These are phyloP conservation scores for Pyricularia sp. DNA, from an alignment of 2,329 filamentous ascomycete genomes.

Conservation along the genomic window DNA sequence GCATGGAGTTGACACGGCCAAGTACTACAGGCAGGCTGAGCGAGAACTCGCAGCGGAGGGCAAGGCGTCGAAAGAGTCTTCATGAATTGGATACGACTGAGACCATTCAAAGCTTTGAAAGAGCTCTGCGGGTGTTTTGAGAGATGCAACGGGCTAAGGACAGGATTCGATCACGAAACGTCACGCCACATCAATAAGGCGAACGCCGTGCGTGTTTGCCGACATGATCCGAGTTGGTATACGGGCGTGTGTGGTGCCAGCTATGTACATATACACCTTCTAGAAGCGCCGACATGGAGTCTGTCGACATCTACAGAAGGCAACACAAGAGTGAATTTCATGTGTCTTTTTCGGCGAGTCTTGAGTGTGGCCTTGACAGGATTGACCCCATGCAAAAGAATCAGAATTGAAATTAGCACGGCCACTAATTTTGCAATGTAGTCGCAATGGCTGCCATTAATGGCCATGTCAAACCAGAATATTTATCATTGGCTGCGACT, in stretches of 20 bases:
- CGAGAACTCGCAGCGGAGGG: slow-evolving; percentile 75
- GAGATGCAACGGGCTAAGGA: neutral
- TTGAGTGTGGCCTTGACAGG: neutral
- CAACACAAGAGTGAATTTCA: neutral
- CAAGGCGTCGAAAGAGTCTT: neutral
- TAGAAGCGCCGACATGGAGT: neutral
- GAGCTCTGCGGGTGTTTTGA: neutral
- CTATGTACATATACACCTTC: neutral
- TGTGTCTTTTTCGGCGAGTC: neutral
- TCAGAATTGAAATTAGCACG: no score
- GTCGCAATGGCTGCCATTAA: no score
- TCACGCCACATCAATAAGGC: neutral
- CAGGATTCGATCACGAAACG: neutral
- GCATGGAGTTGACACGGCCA: slow-evolving; percentile 95
- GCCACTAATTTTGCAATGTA: no score
- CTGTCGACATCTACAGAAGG: neutral
- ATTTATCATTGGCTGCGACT: no score
- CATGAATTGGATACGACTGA: neutral
- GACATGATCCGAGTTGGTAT: neutral
- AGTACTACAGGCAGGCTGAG: slow-evolving; percentile 96
- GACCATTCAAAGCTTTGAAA: neutral
- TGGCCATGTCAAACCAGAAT: no score
- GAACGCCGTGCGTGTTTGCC: neutral
- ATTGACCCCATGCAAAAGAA: neutral
- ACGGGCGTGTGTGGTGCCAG: neutral